Percentiles rank a stretch among this genome's conserved stretches.
phyloP scores from a whole-genome alignment of 2,329 filamentous ascomycete genomes.

The Aspergillus piperis region DNA sequence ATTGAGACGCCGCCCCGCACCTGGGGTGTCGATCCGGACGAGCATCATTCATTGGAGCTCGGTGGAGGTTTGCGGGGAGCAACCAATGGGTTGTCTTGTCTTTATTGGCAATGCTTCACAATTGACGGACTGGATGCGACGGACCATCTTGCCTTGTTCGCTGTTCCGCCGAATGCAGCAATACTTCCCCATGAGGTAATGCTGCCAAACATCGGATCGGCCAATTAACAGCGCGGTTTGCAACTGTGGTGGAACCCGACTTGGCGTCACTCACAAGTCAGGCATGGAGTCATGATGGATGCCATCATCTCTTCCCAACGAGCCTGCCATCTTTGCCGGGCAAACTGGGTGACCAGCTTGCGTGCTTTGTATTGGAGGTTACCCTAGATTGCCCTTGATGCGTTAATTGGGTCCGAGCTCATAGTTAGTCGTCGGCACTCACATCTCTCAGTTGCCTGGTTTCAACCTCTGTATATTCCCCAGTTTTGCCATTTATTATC shows the following conservation, averaged over 20 bases:
- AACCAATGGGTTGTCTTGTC: not conserved
- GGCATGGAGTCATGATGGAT: not conserved
- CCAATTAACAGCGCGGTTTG: not conserved
- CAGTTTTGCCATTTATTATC: no score
- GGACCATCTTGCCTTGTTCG: not conserved
- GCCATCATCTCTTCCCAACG: not conserved
- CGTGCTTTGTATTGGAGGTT: no score
- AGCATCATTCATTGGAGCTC: not conserved
- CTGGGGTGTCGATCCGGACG: not conserved
- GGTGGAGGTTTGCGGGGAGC: not conserved
- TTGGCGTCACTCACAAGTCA: not conserved
- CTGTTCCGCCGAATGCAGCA: not conserved
- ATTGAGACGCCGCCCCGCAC: not conserved
- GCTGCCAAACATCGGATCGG: not conserved
- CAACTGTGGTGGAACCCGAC: not conserved
- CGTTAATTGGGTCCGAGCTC: no score
- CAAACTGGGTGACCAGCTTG: fast-evolving
- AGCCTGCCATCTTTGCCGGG: no score
- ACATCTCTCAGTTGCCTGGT: no score
- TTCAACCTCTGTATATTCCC: no score
- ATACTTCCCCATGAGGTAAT: not conserved
- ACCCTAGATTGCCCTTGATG: no score
- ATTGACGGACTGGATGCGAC: not conserved
- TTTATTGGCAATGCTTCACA: not conserved
- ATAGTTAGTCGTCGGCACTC: no score